These are phyloP conservation scores for Cinnamomum micranthum DNA, from an alignment of 164 flowering plant species.

Conservation along the genomic window DNA sequence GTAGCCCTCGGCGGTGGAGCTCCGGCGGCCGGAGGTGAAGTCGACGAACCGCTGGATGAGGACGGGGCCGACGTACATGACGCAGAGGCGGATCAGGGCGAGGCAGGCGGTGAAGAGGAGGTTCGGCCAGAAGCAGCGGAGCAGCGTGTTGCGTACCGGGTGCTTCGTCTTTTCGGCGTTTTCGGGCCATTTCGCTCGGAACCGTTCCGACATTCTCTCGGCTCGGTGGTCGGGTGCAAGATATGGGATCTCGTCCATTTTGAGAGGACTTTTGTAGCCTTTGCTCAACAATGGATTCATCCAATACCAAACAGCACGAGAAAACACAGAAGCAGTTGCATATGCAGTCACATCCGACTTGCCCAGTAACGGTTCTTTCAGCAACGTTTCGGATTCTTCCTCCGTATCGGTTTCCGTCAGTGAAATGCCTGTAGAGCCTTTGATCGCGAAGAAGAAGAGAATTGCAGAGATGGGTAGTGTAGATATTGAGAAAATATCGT, in stretches of 20 bases:
- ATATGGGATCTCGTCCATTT: conserved; percentile 63
- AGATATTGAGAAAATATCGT: conserved; percentile 45
- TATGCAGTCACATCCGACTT: conserved; percentile 44
- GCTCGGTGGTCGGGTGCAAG: conserved; percentile 80
- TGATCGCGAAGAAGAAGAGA: conserved; percentile 44
- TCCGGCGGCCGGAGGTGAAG: conserved; percentile 65
- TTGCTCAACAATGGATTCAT: conserved; percentile 74
- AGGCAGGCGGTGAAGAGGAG: conserved; percentile 66
- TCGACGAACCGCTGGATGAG: conserved; percentile 77
- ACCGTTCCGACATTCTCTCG: conserved; percentile 55
- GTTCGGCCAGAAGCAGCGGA: conserved; percentile 86
- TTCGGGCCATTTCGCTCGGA: conserved; percentile 75
- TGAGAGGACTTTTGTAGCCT: conserved; percentile 70
- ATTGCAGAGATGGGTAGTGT: conserved; percentile 41
- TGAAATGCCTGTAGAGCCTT: conserved; percentile 62
- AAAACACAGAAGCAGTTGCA: conserved; percentile 62
- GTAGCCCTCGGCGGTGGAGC: conserved; percentile 74
- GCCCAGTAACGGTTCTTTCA: conserved; percentile 36
- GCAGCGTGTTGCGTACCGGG: conserved; percentile 65
- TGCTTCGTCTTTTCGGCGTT: conserved; percentile 50
- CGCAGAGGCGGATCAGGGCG: conserved; percentile 61
- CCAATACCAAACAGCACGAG: conserved; percentile 75
- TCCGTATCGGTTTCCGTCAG: conserved; percentile 16
- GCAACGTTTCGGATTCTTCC: conserved; percentile 19
- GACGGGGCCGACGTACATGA: conserved; percentile 80